These are phyloP conservation scores for Meyerozyma carpophila DNA, from an alignment of 1,139 yeast genomes.

Conservation along the genomic window DNA sequence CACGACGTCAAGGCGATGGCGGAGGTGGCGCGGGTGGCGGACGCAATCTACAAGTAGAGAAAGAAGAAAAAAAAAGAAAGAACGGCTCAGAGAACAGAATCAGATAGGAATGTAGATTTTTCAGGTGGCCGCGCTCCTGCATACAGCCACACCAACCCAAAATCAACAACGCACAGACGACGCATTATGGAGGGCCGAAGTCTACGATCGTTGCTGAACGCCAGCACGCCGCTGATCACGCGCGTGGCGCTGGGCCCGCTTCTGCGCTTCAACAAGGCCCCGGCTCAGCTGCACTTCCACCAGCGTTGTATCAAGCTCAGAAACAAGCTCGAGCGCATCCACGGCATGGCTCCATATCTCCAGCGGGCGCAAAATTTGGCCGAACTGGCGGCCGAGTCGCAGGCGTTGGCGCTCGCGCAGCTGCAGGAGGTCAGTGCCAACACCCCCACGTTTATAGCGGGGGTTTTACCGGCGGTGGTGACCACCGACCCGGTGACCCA, in stretches of 20 bases:
- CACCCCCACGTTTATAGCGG: conserved; percentile 63
- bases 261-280: conserved; percentile 1
- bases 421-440: conserved; percentile 21
- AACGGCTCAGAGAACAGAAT: no score
- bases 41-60: conserved; percentile 52
- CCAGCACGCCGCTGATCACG: neutral
- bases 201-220: neutral
- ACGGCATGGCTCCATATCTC: neutral
- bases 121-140: no score
- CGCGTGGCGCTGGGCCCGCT: conserved; percentile 1
- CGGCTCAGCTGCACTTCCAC: neutral
- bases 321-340: neutral
- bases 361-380: conserved; percentile 27
- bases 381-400: conserved; percentile 66
- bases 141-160: neutral
- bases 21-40: conserved; percentile 65
- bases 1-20: conserved; percentile 73
- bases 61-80: no score
- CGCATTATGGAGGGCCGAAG: neutral
- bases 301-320: neutral
- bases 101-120: no score
- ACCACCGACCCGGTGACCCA: conserved; percentile 91
- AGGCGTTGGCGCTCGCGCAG: conserved; percentile 55
- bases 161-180: neutral
- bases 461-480: conserved; percentile 66